These are phyloP conservation scores for Bocquillonia castaneifolia DNA, from an alignment of 441 rosid species.

Conservation along the genomic window DNA sequence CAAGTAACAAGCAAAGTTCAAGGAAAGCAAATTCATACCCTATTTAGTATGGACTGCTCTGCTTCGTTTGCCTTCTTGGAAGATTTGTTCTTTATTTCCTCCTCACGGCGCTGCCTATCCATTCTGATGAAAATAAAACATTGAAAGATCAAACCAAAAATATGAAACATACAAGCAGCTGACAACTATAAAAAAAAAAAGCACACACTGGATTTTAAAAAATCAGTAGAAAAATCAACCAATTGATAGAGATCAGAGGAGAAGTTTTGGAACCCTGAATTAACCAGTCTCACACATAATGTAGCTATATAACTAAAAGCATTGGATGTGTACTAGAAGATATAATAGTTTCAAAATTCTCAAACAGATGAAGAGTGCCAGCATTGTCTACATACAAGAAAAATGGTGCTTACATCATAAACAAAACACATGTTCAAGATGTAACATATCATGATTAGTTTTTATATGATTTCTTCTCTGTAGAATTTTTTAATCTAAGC, in stretches of 20 bases:
- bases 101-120: constrained; percentile 99
- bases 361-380: neutral
- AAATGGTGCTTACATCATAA: neutral
- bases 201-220: neutral
- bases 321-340: neutral
- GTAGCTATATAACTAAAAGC: neutral
- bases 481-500: neutral
- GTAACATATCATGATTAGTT: neutral
- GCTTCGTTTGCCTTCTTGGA: constrained; percentile 84
- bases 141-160: constrained; percentile 22
- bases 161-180: constrained; percentile 7
- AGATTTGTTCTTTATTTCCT: constrained; percentile 75
- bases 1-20: constrained; percentile 19
- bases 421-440: neutral
- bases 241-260: neutral
- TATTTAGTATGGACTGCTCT: constrained; percentile 77
- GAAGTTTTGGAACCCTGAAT: neutral
- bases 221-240: neutral
- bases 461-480: neutral
- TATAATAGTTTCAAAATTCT: neutral
- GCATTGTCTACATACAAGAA: neutral
- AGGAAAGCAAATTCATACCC: constrained; percentile 42
- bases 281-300: constrained; percentile 1
- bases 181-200: neutral
- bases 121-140: constrained; percentile 44